phyloP scores from a whole-genome alignment of 2,329 filamentous ascomycete species.

The Geosmithia morbida region DNA sequence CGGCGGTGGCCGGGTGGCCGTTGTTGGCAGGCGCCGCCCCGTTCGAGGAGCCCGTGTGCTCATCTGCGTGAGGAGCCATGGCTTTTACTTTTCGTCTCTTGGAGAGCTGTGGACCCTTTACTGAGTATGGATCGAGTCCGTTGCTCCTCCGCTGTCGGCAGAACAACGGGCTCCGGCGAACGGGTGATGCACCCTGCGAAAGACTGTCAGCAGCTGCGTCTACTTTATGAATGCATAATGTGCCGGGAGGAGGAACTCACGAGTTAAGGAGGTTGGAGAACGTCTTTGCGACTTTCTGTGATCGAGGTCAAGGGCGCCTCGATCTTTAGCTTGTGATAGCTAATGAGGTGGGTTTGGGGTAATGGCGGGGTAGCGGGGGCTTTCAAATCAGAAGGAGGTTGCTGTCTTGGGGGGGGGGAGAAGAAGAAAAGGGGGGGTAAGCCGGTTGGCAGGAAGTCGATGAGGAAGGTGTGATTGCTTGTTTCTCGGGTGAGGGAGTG shows the following conservation, averaged over 20 bases:
- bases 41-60: slow-evolving; percentile 37
- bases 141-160: slow-evolving; percentile 73
- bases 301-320: slow-evolving; percentile 37
- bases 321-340: slow-evolving; percentile 20
- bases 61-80: slow-evolving; percentile 89
- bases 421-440: neutral
- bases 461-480: neutral
- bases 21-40: slow-evolving; percentile 38
- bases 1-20: slow-evolving; percentile 22
- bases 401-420: neutral
- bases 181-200: slow-evolving; percentile 71
- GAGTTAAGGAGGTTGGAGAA: slow-evolving; percentile 98
- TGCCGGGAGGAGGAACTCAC: slow-evolving; percentile 36
- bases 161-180: slow-evolving; percentile 94
- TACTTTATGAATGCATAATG: neutral
- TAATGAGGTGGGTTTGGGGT: slow-evolving; percentile 1
- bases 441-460: too few species aligned
- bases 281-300: slow-evolving; percentile 65
- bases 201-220: neutral
- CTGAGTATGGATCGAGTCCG: slow-evolving; percentile 46
- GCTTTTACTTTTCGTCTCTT: neutral
- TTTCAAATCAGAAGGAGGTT: neutral
- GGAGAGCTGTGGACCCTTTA: slow-evolving; percentile 27
- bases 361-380: slow-evolving; percentile 1
- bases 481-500: neutral